Percentiles rank a stretch among this genome's conserved stretches.
Evolutionary conservation across 1,139 yeast species (phyloP).

Genomic region (Yamadazyma sp.): DNA sequence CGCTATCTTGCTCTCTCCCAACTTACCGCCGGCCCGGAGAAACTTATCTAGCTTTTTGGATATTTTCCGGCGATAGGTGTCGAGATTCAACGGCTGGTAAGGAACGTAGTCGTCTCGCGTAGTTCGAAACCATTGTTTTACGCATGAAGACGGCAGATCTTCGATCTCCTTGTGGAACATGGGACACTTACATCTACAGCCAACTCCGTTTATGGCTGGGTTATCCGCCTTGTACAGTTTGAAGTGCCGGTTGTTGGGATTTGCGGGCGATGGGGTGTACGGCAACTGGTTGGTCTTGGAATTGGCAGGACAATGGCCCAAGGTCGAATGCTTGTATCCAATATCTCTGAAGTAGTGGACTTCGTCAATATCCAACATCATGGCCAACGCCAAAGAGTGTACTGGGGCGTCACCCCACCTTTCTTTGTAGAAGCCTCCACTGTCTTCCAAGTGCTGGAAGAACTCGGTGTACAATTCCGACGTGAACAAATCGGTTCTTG

Average conservation of each 20-base stretch:
- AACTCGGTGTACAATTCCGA: conserved; percentile 63
- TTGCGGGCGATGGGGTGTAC: conserved; percentile 31
- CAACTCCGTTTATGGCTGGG: conserved; percentile 57
- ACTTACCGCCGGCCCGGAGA: conserved; percentile 27
- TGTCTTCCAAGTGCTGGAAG: conserved; percentile 62
- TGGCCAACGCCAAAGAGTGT: conserved; percentile 79
- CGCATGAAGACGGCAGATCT: conserved; percentile 53
- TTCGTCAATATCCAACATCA: conserved; percentile 64
- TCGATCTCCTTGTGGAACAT: conserved; percentile 50
- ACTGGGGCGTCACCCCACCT: conserved; percentile 97
- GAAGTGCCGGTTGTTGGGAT: conserved; percentile 14
- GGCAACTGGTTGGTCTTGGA: conserved; percentile 46
- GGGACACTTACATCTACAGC: conserved; percentile 88
- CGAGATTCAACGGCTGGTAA: conserved; percentile 29
- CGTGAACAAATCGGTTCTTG: conserved; percentile 70
- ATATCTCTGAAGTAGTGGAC: conserved; percentile 88
- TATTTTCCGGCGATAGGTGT: conserved; percentile 33
- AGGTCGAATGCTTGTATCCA: conserved; percentile 77
- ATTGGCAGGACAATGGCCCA: conserved; percentile 84
- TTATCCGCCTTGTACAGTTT: conserved; percentile 46
- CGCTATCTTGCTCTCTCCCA: conserved; percentile 21
- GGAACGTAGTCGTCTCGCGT: conserved; percentile 35
- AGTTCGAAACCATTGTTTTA: conserved; percentile 53
- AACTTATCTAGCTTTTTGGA: conserved; percentile 25
- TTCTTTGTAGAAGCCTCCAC: conserved; percentile 83